Conservation (phyloP, 495 filamentous ascomycete genomes). For the Annulohypoxylon moriforme region DNA sequence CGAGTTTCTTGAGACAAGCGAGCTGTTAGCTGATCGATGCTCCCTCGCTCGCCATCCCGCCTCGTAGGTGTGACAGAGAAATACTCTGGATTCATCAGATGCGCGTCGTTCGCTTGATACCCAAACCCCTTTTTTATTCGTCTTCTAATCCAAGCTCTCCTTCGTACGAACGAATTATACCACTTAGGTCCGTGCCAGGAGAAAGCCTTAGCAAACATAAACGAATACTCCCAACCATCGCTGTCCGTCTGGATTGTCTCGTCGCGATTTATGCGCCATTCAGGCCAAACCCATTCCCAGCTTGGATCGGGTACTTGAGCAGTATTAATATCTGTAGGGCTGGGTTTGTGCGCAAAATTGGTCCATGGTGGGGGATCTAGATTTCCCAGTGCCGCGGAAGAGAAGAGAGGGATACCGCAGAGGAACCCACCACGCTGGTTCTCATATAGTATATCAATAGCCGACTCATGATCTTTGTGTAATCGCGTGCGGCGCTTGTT, state of each 20-base stretch:
- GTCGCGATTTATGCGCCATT: constrained; percentile 93
- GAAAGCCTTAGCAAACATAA: constrained; percentile 79
- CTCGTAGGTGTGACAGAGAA: constrained; percentile 75
- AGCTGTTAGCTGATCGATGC: constrained; percentile 22
- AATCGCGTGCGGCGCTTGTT: constrained; percentile 13
- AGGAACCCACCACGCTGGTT: constrained; percentile 88
- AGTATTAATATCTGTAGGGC: constrained; percentile 86
- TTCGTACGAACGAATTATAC: constrained; percentile 91
- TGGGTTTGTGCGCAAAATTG: constrained; percentile 74
- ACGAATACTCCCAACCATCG: constrained; percentile 95
- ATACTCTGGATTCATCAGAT: constrained; percentile 83
- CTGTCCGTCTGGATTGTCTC: constrained; percentile 79
- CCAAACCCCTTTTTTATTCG: constrained; percentile 71
- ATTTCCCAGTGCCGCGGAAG: constrained; percentile 83
- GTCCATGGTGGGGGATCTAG: constrained; percentile 90
- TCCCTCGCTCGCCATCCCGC: constrained; percentile 1
- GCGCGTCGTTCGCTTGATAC: constrained; percentile 56
- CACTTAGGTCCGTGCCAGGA: constrained; percentile 93
- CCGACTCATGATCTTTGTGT: constrained; percentile 59
- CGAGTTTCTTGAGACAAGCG: constrained; percentile 46
- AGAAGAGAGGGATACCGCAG: constrained; percentile 91
- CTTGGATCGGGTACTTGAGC: constrained; percentile 94
- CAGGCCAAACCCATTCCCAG: constrained; percentile 96
- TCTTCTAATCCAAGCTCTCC: constrained; percentile 88
- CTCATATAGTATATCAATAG: constrained; percentile 92